Base-by-base conservation (phyloP, 768 basidiomycete genomes). In the Porphyrellus cyaneotinctus region DNA sequence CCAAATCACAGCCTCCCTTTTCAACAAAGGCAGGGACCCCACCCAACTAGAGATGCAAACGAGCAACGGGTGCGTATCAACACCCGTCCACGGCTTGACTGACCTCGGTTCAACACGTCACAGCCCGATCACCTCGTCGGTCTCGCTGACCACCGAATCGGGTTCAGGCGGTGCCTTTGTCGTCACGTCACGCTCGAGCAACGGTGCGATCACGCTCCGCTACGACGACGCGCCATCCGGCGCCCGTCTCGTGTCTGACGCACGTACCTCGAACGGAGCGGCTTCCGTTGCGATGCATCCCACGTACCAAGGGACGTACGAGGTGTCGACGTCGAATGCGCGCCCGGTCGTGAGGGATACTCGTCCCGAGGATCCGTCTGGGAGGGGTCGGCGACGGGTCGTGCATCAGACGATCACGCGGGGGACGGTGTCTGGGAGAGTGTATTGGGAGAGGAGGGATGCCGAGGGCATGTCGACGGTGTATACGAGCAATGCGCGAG, bases 251-350 rank as follows among this genome's bases (percentile, higher is more conserved):
- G 35, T 44, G 0, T 62, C 74, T n/a, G 52, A 59, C 4, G 71
- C 38, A 23, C 44, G 23, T 11, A 73, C 76, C 14, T 70, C 74
- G 5, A 78, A 79, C 37, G 28, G 52, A 0, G 43, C 47, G 0
- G 72, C 64, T 7, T 39, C 23, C 10, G 64, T 69, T 2, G 33
- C 14, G 31, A 64, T 77, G 47, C 71, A 72, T 10, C 46, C 60
- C 4, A 64, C 73, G 15, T 79, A 62, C 47, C 76, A 79, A 47
- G 78, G 78, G 36, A 47, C 49, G 18, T 77, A 73, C 56, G 57
- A 55, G 7, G 54, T 74, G 23, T 14, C 41, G 33, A 70, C 74
- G 33, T 64, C 64, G 9, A 68, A 68, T 1, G 4, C 22, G 0
- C 39, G 36, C 1, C 32, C 59, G 2, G 38, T 43, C 20, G 37